phyloP scores from a whole-genome alignment of 768 basidiomycete species.

The Rubroboletus satanas region DNA sequence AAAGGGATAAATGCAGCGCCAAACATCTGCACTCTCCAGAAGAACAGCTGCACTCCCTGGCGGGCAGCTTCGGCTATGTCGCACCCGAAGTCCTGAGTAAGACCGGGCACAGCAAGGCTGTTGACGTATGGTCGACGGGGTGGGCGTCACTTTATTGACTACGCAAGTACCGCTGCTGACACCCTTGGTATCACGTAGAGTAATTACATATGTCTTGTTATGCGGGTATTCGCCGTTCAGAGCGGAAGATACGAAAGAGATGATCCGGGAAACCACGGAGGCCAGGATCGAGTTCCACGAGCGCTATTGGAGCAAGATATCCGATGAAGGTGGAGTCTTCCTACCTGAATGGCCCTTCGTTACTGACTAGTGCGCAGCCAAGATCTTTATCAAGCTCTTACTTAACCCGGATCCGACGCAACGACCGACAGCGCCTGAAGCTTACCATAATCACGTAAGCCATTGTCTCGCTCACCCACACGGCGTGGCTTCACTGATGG shows the following conservation, averaged over 20 bases:
- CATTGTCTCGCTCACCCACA: not conserved
- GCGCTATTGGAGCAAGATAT: constrained; percentile 90
- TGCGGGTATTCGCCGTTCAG: constrained; percentile 97
- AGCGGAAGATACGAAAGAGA: constrained; percentile 68
- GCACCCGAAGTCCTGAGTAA: constrained; percentile 86
- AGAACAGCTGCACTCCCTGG: constrained; percentile 67
- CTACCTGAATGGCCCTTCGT: not conserved
- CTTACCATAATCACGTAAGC: constrained; percentile 62
- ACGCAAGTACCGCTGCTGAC: not conserved
- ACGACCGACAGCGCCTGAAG: constrained; percentile 72
- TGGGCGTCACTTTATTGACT: constrained; percentile 32
- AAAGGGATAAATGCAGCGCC: constrained; percentile 45
- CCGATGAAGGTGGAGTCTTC: constrained; percentile 53
- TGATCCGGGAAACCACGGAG: constrained; percentile 79
- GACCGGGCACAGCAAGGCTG: constrained; percentile 84
- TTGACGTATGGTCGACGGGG: constrained; percentile 95
- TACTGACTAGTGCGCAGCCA: constrained; percentile 48
- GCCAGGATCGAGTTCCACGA: constrained; percentile 91
- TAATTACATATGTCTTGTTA: constrained; percentile 92
- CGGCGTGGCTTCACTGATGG: not conserved
- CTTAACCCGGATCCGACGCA: constrained; percentile 66
- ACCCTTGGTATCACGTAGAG: constrained; percentile 39
- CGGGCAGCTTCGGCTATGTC: constrained; percentile 84
- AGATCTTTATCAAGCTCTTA: constrained; percentile 72
- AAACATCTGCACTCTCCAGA: constrained; percentile 74